Base-by-base conservation (phyloP, 495 filamentous ascomycete species). In the Aspergillus baeticus region DNA sequence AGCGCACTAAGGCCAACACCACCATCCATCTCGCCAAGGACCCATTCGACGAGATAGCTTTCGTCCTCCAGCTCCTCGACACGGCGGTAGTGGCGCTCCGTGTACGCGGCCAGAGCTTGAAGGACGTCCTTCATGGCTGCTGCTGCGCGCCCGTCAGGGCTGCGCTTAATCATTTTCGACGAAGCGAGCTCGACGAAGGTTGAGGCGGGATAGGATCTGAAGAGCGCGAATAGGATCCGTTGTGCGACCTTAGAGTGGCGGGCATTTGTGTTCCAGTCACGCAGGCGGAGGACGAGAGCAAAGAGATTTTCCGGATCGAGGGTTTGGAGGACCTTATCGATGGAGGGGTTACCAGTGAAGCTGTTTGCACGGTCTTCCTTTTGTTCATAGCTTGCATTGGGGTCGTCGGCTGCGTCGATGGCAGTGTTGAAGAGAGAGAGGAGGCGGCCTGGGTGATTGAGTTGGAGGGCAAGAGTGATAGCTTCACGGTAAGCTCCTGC, bases 231-330 rank as follows among this genome's bases (percentile, higher is more conserved):
- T 39, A 99, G 72, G n/a, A 98, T 84, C 42, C 87, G 81, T 73
- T 99, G 94, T 6, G 94, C 87, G 23, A 97, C 84, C 2, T 81
- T 79, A 8, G 91, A 85, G n/a, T 89, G 94, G 54, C 90, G 79
- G 0, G 89, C 92, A 58, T 96, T 97, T 15, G 94, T 95, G 66
- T 98, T 98, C 94, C 94, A 98, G 72, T 98, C 93, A 23, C 95
- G 77, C 42, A 97, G 66, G 34, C 94, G 76, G 17, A 89, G 74
- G 8, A 99, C 80, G 14, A 99, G 81, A 7, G 78, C 76, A 62
- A 86, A 90, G 13, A 99, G 80, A 62, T 98, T 92, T 52, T 89
- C 86, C 55, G 95, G 85, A 11, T 84, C 86, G 0, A 99, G 81
- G n/a, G 71, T 79, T 21, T 77, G 83, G 11, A 99, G 77, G 0